Base-by-base conservation (phyloP, 192 early-diverging fungal species). In the Linderina pennispora region DNA sequence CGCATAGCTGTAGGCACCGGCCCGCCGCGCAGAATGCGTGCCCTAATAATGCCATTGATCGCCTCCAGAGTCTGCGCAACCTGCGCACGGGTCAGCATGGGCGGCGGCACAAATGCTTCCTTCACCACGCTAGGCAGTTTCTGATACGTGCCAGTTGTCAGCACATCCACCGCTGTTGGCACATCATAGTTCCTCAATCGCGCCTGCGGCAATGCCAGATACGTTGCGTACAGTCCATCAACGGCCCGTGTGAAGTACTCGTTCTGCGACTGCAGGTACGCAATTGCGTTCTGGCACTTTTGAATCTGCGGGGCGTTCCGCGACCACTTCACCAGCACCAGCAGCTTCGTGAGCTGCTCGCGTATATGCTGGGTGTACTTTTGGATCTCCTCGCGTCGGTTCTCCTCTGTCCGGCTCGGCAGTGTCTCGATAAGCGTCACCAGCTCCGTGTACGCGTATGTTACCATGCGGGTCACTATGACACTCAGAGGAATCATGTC, bases 181-280 rank as follows among this genome's bases (percentile, higher is more conserved):
- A 95, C 76, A 58, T 95, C 92, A 45, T 80, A 90, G 68, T 82
- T 85, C 20, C 86, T 77, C 48, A 87, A 80, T 25, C 89, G 55
- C 37, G 78, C 80, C 31, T 66, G 53, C 31, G 62, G 69, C 68
- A 81, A 68, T 22, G 65, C 38, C 46, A 67, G 39, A 23, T 62
- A 77, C 6, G 74, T 67, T 15, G 62, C 69, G 39, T 77, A 77
- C n/a, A 81, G 65, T 19, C 55, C 69, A 18, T 83, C 79, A n/a
- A 83, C 82, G 1, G 81, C 76, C 23, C 52, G 62, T 7, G 64
- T 57, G 46, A 83, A 83, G 38, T 58, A 76, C 28, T 65, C 56
- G 61, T 87, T 83, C 40, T 84, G 79, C 41, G 65, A 49, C 22
- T 83, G 74, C 38, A 84, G 41, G 35, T 80, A 83, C 8, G 79